Percentiles rank a stretch among this genome's conserved stretches.
Evolutionary conservation across 805 yeast genomes (phyloP).

Genomic region (Kurtzmaniella fragi): DNA sequence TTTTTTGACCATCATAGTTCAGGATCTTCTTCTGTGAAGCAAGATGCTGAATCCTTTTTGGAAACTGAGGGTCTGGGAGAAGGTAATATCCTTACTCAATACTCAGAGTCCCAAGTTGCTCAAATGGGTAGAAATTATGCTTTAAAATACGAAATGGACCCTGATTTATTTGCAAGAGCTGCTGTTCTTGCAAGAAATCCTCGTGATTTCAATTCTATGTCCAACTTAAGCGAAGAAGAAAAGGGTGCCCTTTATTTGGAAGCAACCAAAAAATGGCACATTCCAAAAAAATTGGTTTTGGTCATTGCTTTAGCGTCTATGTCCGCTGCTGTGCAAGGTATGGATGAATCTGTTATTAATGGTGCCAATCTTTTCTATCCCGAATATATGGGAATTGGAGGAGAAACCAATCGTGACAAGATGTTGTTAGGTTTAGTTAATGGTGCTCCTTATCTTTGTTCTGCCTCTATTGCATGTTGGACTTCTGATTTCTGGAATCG

Average conservation of each 20-base stretch:
- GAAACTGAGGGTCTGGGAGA: constrained; percentile 13
- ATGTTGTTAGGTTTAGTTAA: constrained; percentile 60
- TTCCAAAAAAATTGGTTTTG: constrained; percentile 45
- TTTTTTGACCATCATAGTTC: constrained; percentile 3
- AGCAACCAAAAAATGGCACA: constrained; percentile 39
- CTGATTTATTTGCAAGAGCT: constrained; percentile 55
- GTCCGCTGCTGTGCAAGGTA: constrained; percentile 71
- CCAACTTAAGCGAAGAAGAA: constrained; percentile 42
- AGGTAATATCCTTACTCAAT: constrained; percentile 50
- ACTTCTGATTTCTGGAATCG: constrained; percentile 49
- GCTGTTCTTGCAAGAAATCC: constrained; percentile 60
- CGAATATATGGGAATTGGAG: constrained; percentile 41
- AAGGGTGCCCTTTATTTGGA: constrained; percentile 43
- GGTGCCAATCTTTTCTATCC: constrained; percentile 66
- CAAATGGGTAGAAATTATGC: constrained; percentile 69
- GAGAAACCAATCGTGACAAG: constrained; percentile 35
- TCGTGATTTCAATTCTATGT: constrained; percentile 52
- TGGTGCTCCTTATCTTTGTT: constrained; percentile 62
- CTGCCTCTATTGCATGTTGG: constrained; percentile 59
- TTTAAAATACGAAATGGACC: constrained; percentile 47
- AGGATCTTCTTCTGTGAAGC: not conserved
- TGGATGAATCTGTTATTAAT: constrained; percentile 68
- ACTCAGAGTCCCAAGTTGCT: constrained; percentile 59
- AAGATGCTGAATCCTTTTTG: constrained; percentile 3
- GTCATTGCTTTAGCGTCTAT: constrained; percentile 57